These are phyloP conservation scores for Moniliella sp. DNA, from an alignment of 1,284 basidiomycete species.

Conservation along the genomic window DNA sequence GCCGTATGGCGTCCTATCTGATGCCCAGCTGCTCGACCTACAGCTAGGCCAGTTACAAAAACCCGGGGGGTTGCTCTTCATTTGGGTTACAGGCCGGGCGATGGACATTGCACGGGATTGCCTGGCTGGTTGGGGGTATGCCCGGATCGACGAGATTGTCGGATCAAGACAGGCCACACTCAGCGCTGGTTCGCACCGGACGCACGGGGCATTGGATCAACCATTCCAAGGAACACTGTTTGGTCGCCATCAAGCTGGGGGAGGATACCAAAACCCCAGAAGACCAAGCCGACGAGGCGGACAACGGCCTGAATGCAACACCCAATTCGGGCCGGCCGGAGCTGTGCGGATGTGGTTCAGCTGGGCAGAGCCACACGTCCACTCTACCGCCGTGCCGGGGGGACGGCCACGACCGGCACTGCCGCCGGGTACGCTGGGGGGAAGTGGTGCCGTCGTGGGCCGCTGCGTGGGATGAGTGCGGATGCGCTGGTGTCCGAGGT, in stretches of 20 bases:
- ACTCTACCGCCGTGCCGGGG: too few species aligned
- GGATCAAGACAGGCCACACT: constrained; percentile 95
- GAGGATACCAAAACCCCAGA: too few species aligned
- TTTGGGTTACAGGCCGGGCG: constrained; percentile 95
- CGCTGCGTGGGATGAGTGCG: constrained; percentile 59
- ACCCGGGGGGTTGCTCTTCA: constrained; percentile 74
- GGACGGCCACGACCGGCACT: too few species aligned
- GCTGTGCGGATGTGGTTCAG: too few species aligned
- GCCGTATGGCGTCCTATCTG: constrained; percentile 88
- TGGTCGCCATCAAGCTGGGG: constrained; percentile 73
- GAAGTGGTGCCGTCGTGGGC: too few species aligned
- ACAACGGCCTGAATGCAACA: too few species aligned
- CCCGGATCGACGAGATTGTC: constrained; percentile 82
- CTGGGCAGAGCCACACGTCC: too few species aligned
- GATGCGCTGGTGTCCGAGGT: constrained; percentile 93
- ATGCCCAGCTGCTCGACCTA: constrained; percentile 89
- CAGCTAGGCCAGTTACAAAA: constrained; percentile 80
- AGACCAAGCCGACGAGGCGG: too few species aligned
- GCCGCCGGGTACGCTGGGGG: too few species aligned
- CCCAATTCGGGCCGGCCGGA: too few species aligned
- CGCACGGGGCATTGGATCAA: constrained; percentile 91
- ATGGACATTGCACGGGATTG: constrained; percentile 47
- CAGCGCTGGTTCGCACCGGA: constrained; percentile 90
- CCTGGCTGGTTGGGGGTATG: constrained; percentile 51
- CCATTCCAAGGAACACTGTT: constrained; percentile 90